Evolutionary conservation across 2,329 filamentous ascomycete species (phyloP), one percentile per base, ranked within the genome.

Genomic region (Fusarium chaquense): DNA sequence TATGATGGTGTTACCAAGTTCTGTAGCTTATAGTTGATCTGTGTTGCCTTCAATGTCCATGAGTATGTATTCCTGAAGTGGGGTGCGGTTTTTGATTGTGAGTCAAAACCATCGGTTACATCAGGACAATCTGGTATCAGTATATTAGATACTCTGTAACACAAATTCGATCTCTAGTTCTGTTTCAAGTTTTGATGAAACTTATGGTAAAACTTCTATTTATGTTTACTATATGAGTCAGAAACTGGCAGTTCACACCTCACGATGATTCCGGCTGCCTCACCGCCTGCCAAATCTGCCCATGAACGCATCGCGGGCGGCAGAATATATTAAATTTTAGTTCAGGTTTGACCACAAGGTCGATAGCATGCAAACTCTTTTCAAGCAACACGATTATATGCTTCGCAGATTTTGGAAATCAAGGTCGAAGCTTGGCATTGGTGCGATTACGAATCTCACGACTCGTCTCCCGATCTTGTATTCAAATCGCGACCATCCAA

Each of bases 311-410:
- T 54, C n/a, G 36, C 6, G 6, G 30, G n/a, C 22, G 64, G 64
- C 64, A 67, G 64, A 67, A 67, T 50, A 50, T 67, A 28, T 52
- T 47, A 67, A 67, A 67, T 47, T 67, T 67, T 67, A 67, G 62
- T 45, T 66, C 30, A 33, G 45, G 40, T 40, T 64, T 56, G 24
- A 58, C 50, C 35, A 57, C 40, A 43, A 62, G 35, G 35, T 70
- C n/a, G 15, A 7, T 20, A 40, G 40, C 24, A 70, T 67, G 64
- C 63, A 71, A 51, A 61, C 51, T 65, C 59, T 69, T 58, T 24
- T 30, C n/a, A 44, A 51, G 61, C 68, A 69, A 47, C 54, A 67
- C 38, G 46, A 26, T 67, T 71, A 69, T 51, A 71, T 70, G 69
- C 56, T 72, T 61, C 69, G 56, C 20, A 46, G 43, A 44, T 36